Conservation (phyloP, 129 eudicot species). For the Artemisia tridentata region DNA sequence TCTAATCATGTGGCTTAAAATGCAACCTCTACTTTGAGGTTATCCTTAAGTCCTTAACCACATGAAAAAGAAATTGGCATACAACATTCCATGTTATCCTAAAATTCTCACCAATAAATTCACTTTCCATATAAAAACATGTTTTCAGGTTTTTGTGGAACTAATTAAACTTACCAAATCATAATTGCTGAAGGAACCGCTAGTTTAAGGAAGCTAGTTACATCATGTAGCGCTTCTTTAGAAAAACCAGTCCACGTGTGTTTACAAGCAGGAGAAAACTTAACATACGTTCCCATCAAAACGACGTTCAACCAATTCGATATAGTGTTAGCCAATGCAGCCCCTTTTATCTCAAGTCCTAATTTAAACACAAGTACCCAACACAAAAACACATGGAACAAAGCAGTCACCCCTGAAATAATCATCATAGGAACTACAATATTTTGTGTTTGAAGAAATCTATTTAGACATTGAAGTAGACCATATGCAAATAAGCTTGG, state of each 20-base stretch:
- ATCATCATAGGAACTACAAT: conserved; percentile 74
- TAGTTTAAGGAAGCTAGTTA: conserved; percentile 49
- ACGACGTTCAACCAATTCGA: conserved; percentile 63
- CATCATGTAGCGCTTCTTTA: conserved; percentile 48
- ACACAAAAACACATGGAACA: conserved; percentile 53
- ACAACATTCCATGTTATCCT: background rate
- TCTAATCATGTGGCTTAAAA: background rate
- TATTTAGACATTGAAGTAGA: conserved; percentile 57
- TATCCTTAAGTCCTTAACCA: too few relatives aligned
- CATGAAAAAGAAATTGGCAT: too few relatives aligned
- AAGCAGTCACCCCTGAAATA: conserved; percentile 50
- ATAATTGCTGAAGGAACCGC: conserved; percentile 66
- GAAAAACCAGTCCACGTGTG: conserved; percentile 70
- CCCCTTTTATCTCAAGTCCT: conserved; percentile 54
- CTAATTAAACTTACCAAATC: conserved; percentile 53
- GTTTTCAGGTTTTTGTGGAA: background rate
- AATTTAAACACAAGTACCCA: conserved; percentile 56
- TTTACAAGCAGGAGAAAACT: conserved; percentile 49
- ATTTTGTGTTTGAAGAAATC: conserved; percentile 71
- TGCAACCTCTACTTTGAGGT: too few relatives aligned
- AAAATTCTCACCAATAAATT: background rate
- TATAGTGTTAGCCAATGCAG: conserved; percentile 66
- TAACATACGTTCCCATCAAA: conserved; percentile 50
- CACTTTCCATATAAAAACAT: background rate
- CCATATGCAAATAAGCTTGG: conserved; percentile 67